Evolutionary conservation across 129 eudicot species (phyloP).

Genomic region (Solidago caesia): DNA sequence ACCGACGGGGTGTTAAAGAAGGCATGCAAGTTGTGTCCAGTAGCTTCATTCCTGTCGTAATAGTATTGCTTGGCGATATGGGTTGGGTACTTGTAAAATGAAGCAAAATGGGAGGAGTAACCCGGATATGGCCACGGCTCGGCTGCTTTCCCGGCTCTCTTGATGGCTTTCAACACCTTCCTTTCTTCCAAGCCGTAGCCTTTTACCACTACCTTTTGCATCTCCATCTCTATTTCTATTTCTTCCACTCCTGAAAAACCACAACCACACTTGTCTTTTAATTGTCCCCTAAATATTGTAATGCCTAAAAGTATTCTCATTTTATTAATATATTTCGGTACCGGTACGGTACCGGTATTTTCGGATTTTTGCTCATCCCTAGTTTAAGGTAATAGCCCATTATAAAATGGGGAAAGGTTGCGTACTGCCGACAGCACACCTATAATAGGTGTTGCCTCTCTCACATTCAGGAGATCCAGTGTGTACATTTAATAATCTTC

Average conservation of each 20-base stretch:
- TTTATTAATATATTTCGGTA: too few relatives aligned
- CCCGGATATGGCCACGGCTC: slow-evolving; percentile 97
- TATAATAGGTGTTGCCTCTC: too few relatives aligned
- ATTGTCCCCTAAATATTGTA: not conserved
- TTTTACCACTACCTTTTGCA: slow-evolving; percentile 67
- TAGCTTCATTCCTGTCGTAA: slow-evolving; percentile 51
- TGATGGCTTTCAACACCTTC: slow-evolving; percentile 78
- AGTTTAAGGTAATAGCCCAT: too few relatives aligned
- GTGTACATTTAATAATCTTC: too few relatives aligned
- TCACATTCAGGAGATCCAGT: too few relatives aligned
- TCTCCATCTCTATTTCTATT: slow-evolving; percentile 89
- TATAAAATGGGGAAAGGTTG: too few relatives aligned
- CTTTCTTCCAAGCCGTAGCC: slow-evolving; percentile 76
- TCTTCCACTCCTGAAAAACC: slow-evolving; percentile 70
- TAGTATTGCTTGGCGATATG: slow-evolving; percentile 66
- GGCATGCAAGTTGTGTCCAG: slow-evolving; percentile 52
- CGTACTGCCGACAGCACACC: too few relatives aligned
- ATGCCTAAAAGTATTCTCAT: too few relatives aligned
- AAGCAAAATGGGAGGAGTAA: slow-evolving; percentile 58
- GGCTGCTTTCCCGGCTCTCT: slow-evolving; percentile 88
- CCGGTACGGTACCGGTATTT: too few relatives aligned
- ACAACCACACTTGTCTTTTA: not conserved
- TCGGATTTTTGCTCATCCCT: too few relatives aligned
- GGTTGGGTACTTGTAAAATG: slow-evolving; percentile 84
- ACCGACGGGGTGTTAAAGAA: slow-evolving; percentile 86